Evolutionary conservation across 2,329 filamentous ascomycete genomes (phyloP), one percentile per base, ranked within the genome.

Genomic region (Paecilomyces sp.): DNA sequence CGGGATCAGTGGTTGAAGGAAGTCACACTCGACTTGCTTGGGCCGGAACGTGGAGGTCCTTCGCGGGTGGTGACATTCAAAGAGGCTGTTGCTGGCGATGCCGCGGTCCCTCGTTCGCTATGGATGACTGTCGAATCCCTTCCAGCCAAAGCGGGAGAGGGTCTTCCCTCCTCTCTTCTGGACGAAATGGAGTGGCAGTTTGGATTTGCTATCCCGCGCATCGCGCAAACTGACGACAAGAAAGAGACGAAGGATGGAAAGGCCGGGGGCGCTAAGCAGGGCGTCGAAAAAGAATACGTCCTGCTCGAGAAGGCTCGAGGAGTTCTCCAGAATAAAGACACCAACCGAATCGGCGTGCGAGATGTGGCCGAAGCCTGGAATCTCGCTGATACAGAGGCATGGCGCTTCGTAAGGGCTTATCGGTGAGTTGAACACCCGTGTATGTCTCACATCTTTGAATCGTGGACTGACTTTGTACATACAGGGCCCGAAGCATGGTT

Each of bases 141-240:
- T 1, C 75, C 79, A 5, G 73, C 77, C 1, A 74, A 73, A 58
- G 69, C 69, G 24, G 72, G 71, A 13, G 85, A 88, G 68, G 77
- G 79, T 52, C 76, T 88, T 7, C 85, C 88, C 2, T 73, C 74
- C 2, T 65, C 69, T 13, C 71, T 77, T 34, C 61, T 79, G 22
- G 73, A 83, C n/a, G 89, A 94, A 64, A 79, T 96, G 2, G 88
- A 93, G 70, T 97, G 92, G 91, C 84, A 88, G 65, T 91, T 97
- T 71, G 94, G 93, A 58, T 97, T 97, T 74, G 79, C 81, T 13
- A 81, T 97, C 9, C 90, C 92, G 1, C 80, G 81, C 59, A 63
- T 74, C 66, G 56, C 71, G 41, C 67, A 71, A n/a, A 71, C 77
- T 58, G 65, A 71, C 28, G 74, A 75, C 30, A 70, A 70, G 22